Base-by-base conservation (phyloP, 441 rosid species). In the Gossypium aridum region DNA sequence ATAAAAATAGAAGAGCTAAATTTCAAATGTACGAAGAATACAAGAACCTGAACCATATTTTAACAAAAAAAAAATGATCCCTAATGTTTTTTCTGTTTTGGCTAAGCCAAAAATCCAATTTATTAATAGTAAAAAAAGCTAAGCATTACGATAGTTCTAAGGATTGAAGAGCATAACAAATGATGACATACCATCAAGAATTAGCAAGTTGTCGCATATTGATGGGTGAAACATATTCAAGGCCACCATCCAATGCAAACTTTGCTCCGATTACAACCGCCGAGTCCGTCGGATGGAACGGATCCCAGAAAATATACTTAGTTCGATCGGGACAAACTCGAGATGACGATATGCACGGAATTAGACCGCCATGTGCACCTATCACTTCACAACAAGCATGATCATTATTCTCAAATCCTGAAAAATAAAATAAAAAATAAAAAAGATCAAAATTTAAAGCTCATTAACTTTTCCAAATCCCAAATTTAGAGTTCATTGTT, bases 251-350 rank as follows among this genome's bases (percentile, higher is more conserved):
- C 37, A 79, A 20, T 25, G 23, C n/a, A 12, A 23, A 57, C 51
- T 75, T 77, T 1, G 75, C 75, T 1, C 13, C 7, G 12, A 77
- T 68, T 31, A 23, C 6, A 12, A 74, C 39, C 0, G 74, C 7
- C 3, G 75, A 34, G 13, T 82, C 80, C 0, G 81, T 49, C 4
- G 64, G 64, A 72, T 75, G 79, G 45, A 23, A 79, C 20, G 80
- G 72, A 67, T 82, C 85, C 85, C 80, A 79, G 19, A 76, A 79
- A 7, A 79, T 68, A 14, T 66, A 74, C 28, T 74, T 74, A 1
- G 39, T 57, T 71, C 79, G 67, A 61, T 79, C 59, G 0, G 2
- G 2, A 54, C 80, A 79, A 17, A 79, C 74, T 13, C 13, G 54
- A 39, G 75, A 75, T 1, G 13, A 7, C 2, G 47, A 23, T 3